These are phyloP conservation scores for Elsinoe fawcettii DNA, from an alignment of 2,329 filamentous ascomycete genomes.

Conservation along the genomic window DNA sequence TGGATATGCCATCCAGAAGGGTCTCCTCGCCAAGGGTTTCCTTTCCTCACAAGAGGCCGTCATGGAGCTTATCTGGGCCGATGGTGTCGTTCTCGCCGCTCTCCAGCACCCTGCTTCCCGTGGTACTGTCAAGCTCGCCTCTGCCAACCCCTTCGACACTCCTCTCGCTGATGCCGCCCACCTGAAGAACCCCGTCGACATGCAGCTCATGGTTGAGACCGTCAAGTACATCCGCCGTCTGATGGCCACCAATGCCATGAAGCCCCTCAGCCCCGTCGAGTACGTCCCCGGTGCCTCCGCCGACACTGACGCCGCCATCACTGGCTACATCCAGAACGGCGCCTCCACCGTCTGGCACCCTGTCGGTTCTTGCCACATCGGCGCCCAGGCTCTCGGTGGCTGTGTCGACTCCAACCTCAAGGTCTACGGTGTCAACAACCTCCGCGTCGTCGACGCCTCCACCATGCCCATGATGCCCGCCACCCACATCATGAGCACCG, in stretches of 20 bases:
- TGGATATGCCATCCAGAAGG: slow-evolving; percentile 24
- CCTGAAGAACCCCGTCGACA: slow-evolving; percentile 37
- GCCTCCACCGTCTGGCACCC: slow-evolving; percentile 20
- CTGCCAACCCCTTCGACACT: slow-evolving; percentile 32
- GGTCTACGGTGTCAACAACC: slow-evolving; percentile 23
- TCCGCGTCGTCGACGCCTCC: slow-evolving; percentile 26
- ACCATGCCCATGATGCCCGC: slow-evolving; percentile 31
- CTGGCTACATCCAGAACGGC: slow-evolving; percentile 22
- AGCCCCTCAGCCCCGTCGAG: slow-evolving; percentile 23
- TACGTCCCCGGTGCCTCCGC: slow-evolving; percentile 8
- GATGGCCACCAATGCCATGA: slow-evolving; percentile 22
- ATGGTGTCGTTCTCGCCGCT: slow-evolving; percentile 31
- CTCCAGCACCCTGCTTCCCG: slow-evolving; percentile 43
- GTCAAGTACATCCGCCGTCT: slow-evolving; percentile 26
- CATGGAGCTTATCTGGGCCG: slow-evolving; percentile 27
- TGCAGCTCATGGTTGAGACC: slow-evolving; percentile 23
- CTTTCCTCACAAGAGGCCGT: slow-evolving; percentile 21
- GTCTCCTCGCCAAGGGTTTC: slow-evolving; percentile 22
- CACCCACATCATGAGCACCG: slow-evolving; percentile 53
- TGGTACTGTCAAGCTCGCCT: slow-evolving; percentile 37
- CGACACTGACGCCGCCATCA: slow-evolving; percentile 19
- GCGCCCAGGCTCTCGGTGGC: slow-evolving; percentile 29
- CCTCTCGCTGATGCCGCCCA: slow-evolving; percentile 37
- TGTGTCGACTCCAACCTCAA: slow-evolving; percentile 24
- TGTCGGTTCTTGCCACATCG: slow-evolving; percentile 24